Evolutionary conservation across 2,329 filamentous ascomycete genomes (phyloP).

Genomic region (Phaeosphaeriaceae sp.): DNA sequence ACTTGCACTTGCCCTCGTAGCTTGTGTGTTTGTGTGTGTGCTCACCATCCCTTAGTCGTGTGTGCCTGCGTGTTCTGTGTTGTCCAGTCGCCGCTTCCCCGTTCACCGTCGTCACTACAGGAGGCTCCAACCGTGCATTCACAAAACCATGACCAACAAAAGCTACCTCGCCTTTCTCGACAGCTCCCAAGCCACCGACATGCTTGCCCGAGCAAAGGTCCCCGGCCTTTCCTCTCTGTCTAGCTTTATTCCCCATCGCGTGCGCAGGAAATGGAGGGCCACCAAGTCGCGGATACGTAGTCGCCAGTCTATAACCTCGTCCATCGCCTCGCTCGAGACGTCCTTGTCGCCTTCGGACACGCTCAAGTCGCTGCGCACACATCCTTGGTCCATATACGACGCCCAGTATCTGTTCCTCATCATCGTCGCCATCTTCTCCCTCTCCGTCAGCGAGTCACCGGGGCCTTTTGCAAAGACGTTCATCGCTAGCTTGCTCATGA

Average conservation of each 20-base stretch:
- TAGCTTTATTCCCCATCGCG: constrained; percentile 66
- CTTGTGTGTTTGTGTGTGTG: constrained; percentile 1
- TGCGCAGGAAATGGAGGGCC: constrained; percentile 68
- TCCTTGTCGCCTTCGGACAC: constrained; percentile 84
- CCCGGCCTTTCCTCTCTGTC: constrained; percentile 58
- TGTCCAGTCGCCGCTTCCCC: constrained; percentile 12
- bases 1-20: constrained; percentile 9
- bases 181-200: constrained; percentile 34
- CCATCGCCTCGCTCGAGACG: constrained; percentile 77
- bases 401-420: constrained; percentile 81
- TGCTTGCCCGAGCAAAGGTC: constrained; percentile 52
- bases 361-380: constrained; percentile 73
- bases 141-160: constrained; percentile 39
- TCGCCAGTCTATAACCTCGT: constrained; percentile 70
- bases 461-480: constrained; percentile 80
- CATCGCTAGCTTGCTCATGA: constrained; percentile 69
- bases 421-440: constrained; percentile 78
- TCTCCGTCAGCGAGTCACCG: constrained; percentile 79
- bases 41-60: constrained; percentile 30
- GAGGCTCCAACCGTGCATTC: constrained; percentile 4
- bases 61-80: constrained; percentile 12
- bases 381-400: constrained; percentile 83
- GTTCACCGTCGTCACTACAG: constrained; percentile 7
- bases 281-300: constrained; percentile 69
- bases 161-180: constrained; percentile 45